Conservation (phyloP, 2,329 filamentous ascomycete genomes). For the Hypoxylon rubiginosum region DNA sequence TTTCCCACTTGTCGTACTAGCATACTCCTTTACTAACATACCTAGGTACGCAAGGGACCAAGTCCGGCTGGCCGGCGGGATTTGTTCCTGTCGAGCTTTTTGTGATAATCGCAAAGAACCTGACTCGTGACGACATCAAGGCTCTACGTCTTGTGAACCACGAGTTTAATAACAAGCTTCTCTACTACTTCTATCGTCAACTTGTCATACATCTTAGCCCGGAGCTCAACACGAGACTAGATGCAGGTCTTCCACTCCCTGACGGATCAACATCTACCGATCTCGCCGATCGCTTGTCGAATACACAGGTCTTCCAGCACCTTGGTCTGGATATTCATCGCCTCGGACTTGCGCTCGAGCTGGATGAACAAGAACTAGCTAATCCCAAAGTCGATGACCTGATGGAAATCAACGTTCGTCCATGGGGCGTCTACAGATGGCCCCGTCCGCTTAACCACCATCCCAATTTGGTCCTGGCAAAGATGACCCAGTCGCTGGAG, state of each 20-base stretch:
- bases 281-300: conserved; percentile 45
- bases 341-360: conserved; percentile 77
- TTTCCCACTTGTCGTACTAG: not conserved
- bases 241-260: conserved; percentile 43
- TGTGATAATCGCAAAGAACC: conserved; percentile 65
- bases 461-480: conserved; percentile 69
- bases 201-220: conserved; percentile 56
- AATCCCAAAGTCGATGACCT: conserved; percentile 68
- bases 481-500: conserved; percentile 73
- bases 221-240: conserved; percentile 70
- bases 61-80: conserved; percentile 25
- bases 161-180: conserved; percentile 65
- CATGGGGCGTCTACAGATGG: conserved; percentile 77
- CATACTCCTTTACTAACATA: not conserved
- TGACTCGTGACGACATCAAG: conserved; percentile 56
- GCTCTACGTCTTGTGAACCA: conserved; percentile 33
- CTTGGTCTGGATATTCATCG: conserved; percentile 72
- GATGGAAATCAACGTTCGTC: conserved; percentile 67
- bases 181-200: conserved; percentile 68
- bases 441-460: conserved; percentile 70
- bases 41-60: not conserved
- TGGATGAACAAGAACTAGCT: conserved; percentile 66
- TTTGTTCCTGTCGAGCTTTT: conserved; percentile 73
- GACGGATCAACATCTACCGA: conserved; percentile 21
- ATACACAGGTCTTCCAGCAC: conserved; percentile 67